Base-by-base conservation (phyloP, 352 stramenopile species). In the Phytophthora rubi region DNA sequence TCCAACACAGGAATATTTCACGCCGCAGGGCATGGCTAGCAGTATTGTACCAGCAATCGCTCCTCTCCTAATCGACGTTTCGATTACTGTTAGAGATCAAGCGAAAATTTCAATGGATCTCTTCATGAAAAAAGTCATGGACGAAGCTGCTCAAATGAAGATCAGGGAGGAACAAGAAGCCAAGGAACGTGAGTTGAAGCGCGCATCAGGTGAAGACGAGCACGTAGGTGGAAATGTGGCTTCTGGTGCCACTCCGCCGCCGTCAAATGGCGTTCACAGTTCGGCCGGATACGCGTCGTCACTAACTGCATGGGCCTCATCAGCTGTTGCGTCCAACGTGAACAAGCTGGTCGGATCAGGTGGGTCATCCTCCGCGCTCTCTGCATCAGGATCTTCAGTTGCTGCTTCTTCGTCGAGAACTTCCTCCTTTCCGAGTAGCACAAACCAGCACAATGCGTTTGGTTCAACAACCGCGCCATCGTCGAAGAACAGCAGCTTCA, bases 51-150 rank as follows among this genome's bases (percentile, higher is more conserved):
- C 87, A 30, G 83, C 85, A 21, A 92, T 95, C 32, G 84, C 86
- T 0, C 89, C 89, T 30, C 69, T 96, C 44, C 63, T 96, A 48
- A 71, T 96, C 21, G 89, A 96, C 55, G 83, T 93, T 6, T 96
- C 89, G 0, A 73, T 90, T 33, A 89, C 83, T 42, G 89, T 96
- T 28, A 79, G 89, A 12, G 84, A 95, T 9, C 84, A 96, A 69
- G 89, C 89, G 23, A 77, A 88, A 52, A 62, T 74, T 0, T 93
- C 85, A 16, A 89, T 96, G 78, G 75, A 89, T 28, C 62, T 88
- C 58, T 95, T 94, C 59, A 93, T 94, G 81, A 92, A 92, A 58
- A 92, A 90, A 65, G 76, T 95, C 6, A 80, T 86, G 66, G 78
- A 90, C 37, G 89, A 94, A 72, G 82, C 80, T n/a, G 80, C 66